Base-by-base conservation (phyloP, 371 early-diverging fungal genomes). In the Massospora cicadina region DNA sequence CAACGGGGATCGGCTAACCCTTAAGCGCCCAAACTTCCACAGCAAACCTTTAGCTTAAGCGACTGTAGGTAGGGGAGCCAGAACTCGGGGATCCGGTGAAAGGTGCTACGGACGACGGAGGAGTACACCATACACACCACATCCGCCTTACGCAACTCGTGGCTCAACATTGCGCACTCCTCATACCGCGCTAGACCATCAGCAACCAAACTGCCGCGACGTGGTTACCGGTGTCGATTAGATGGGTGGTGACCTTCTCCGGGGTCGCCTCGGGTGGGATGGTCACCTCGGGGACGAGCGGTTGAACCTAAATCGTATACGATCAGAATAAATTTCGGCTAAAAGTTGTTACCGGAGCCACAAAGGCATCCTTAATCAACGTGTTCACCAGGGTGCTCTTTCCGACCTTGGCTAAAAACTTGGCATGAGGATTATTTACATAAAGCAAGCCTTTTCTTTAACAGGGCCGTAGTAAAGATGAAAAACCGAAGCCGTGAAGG, bases 261-360 rank as follows among this genome's bases (percentile, higher is more conserved):
- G 91, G 87, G 32, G 96, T 94, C 71, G 94, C 89, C 70, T 95
- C 95, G 59, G 96, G 93, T 30, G 98, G 98, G 66, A 98, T 95
- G 21, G 95, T 94, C 33, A 95, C 93, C 72, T 94, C 98, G 28
- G 96, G 95, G 64, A 95, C 89, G 43, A 95, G 90, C 67, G 91
- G 89, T 69, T 93, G 95, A 43, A 97, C 89, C 95, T 96, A 71
- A 23, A 29, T 32, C 27, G 23, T n/a, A n/a, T n/a, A 1, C 23
- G 29, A 58, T 27, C 24, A n/a, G 2, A 55, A 29, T 33, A 63
- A 17, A 53, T 54, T 33, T 57, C 24, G 30, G 24, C 2, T n/a
- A 31, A 17, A 54, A 55, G 32, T n/a, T 27, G 23, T 69, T 83
- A 93, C 97, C 71, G 90, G 88, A 54, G 88, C 81, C 29, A 95